Percentiles rank a stretch among this genome's conserved stretches.
Evolutionary conservation across 2,329 filamentous ascomycete genomes (phyloP).

Genomic region (Pleoardoris graminearum): DNA sequence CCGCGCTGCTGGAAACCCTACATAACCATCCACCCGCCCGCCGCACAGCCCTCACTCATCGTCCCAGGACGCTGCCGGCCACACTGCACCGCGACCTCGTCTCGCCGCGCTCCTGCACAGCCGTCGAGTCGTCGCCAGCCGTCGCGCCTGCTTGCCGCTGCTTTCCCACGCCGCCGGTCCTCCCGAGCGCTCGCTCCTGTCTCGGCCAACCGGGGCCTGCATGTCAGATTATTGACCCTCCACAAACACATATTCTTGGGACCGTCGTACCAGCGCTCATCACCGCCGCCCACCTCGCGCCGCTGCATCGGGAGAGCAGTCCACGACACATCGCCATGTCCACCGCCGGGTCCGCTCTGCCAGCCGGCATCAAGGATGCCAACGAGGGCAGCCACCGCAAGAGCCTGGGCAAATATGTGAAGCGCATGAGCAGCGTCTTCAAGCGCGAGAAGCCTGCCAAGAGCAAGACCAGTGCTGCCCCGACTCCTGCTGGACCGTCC

Average conservation of each 20-base stretch:
- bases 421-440: slow-evolving; percentile 47
- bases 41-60: neutral
- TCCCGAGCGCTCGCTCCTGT: slow-evolving; percentile 32
- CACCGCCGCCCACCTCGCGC: slow-evolving; percentile 4
- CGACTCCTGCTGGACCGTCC: slow-evolving; percentile 1
- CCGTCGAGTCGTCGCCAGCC: neutral
- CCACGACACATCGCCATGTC: slow-evolving; percentile 26
- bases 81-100: neutral
- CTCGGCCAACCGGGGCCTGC: slow-evolving; percentile 32
- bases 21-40: slow-evolving; percentile 24
- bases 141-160: slow-evolving; percentile 5
- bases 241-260: slow-evolving; percentile 12
- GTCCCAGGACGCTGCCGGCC: neutral
- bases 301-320: neutral
- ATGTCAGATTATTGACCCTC: slow-evolving; percentile 24
- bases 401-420: slow-evolving; percentile 45
- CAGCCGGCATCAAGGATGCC: slow-evolving; percentile 24
- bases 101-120: neutral
- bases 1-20: slow-evolving; percentile 34
- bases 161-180: slow-evolving; percentile 28
- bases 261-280: slow-evolving; percentile 2
- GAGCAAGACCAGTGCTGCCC: slow-evolving; percentile 14
- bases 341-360: slow-evolving; percentile 21
- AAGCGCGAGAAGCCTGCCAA: slow-evolving; percentile 38
- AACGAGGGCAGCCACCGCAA: slow-evolving; percentile 35